Percentiles rank a stretch among this genome's conserved stretches.
phyloP scores from a whole-genome alignment of 371 early-diverging fungal species.

The Zancudomyces culisetae region DNA sequence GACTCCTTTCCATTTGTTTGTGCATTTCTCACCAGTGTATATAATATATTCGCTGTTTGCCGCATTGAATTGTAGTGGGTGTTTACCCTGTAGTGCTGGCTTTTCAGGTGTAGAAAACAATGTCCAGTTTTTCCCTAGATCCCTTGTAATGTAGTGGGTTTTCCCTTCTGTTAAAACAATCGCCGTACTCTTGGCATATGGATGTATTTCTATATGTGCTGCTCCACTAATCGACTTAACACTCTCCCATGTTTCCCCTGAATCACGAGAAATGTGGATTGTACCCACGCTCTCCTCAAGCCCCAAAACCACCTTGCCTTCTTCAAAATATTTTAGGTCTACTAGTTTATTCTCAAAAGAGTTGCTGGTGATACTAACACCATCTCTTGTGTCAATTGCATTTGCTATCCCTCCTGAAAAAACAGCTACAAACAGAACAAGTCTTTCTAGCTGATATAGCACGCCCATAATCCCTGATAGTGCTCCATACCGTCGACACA shows the following conservation, averaged over 20 bases:
- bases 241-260: neutral
- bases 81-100: constrained; percentile 13
- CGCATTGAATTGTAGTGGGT: constrained; percentile 20
- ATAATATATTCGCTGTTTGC: constrained; percentile 18
- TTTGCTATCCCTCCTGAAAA: too few relatives aligned
- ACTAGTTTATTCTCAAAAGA: neutral
- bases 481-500: too few relatives aligned
- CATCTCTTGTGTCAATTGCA: too few relatives aligned
- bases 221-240: neutral
- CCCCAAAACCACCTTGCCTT: neutral
- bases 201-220: constrained; percentile 8
- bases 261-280: neutral
- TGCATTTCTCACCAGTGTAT: constrained; percentile 18
- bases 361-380: too few relatives aligned
- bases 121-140: constrained; percentile 19
- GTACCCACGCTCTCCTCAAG: neutral
- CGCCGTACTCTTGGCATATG: constrained; percentile 14
- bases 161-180: constrained; percentile 11
- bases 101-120: constrained; percentile 15
- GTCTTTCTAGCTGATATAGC: too few relatives aligned
- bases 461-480: too few relatives aligned
- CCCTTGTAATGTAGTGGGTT: constrained; percentile 19
- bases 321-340: neutral
- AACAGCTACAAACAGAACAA: too few relatives aligned
- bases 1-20: constrained; percentile 10